A percentile compares a stretch with the other conserved stretches of the same genome.
Conservation (phyloP, 73 alveolate genomes). For the Paramecium sexaurelia region DNA sequence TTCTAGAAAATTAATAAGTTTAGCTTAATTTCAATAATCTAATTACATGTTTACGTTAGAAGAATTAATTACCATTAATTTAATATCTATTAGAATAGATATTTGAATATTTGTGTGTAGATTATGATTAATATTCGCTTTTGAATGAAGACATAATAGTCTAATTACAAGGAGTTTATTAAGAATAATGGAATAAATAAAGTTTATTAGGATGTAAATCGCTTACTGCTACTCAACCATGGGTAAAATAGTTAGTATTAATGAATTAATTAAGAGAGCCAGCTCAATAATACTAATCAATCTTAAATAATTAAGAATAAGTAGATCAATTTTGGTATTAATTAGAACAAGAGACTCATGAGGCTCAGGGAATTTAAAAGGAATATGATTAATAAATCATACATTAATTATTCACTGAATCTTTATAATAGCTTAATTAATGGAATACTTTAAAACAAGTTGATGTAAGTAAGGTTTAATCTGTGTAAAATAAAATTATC, state of each 20-base stretch:
- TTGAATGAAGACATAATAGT: constrained; percentile 11
- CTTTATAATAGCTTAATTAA: background rate
- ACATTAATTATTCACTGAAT: background rate
- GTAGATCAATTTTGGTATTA: background rate
- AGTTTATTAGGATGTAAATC: background rate
- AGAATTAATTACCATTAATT: background rate
- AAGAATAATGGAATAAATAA: constrained; percentile 28
- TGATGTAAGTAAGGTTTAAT: background rate
- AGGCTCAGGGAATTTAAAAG: background rate
- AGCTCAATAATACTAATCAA: background rate
- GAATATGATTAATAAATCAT: background rate
- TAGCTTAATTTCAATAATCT: background rate
- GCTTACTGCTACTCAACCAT: background rate
- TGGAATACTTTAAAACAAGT: background rate
- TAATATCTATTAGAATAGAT: background rate
- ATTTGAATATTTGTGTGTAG: background rate
- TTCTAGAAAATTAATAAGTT: background rate
- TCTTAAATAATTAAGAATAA: background rate
- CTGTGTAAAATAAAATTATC: background rate
- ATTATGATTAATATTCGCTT: background rate
- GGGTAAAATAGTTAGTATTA: background rate
- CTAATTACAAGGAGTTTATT: background rate
- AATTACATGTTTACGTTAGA: background rate
- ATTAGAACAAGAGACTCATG: background rate
- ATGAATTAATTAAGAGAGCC: background rate